Evolutionary conservation across 306 rosid genomes (phyloP), one percentile per base, ranked within the genome.

Genomic region (Quercus glauca): DNA sequence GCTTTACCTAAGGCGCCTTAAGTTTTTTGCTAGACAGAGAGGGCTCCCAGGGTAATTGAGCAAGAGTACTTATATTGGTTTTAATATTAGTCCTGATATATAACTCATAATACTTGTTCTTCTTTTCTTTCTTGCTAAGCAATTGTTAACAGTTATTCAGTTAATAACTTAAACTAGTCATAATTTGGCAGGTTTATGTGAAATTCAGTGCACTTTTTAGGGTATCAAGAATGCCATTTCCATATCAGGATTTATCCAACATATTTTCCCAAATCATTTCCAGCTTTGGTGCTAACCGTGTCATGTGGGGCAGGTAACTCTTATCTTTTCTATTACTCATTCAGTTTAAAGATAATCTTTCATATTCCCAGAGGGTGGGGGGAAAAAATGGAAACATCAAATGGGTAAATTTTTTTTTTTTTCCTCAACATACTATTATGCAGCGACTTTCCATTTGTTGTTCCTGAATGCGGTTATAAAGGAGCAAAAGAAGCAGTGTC

Each of bases 361-460:
- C 60, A 28, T 37, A 72, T 55, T 19, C 53, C 57, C 23, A 23
- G 3, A 53, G 67, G 55, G 26, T 12, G 33, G 31, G 25, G 55
- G 37, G 37, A 26, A 9, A 10, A 33, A 35, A 18, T 76, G 5
- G 69, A 59, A 56, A 6, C 18, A 23, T 14, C 15, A 53, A 51
- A 51, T 51, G 58, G 31, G 31, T 69, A n/a, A 18, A 2, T 41
- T 52, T 1, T 43, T 63, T 2, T 3, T 15, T 29, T 15, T 28
- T 28, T 28, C 3, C 20, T 52, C 49, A 4, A 55, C 25, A 33
- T 20, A 26, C 14, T 56, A 59, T 5, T 61, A 52, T 79, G 85
- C 96, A 94, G 97, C 70, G 97, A 94, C 76, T 91, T 94, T 78
- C 98, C 98, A 57, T 92, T 28, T 80, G 96, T 89, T 71, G 91